Evolutionary conservation across 2,329 filamentous ascomycete species (phyloP).

Genomic region (Penicillium sp.): DNA sequence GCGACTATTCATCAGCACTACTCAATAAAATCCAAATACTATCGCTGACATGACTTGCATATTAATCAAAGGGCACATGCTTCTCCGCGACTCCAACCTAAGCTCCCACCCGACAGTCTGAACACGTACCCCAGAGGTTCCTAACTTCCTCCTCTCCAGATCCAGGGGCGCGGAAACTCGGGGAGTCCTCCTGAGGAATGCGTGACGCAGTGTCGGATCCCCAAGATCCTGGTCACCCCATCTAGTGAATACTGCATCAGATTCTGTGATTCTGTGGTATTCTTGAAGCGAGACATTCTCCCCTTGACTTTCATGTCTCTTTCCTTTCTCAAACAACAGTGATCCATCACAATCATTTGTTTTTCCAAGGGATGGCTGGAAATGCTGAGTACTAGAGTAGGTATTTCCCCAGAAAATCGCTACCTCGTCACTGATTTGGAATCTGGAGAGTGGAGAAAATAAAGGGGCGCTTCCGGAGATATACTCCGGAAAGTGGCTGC

Average conservation of each 20-base stretch:
- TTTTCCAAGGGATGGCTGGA: background rate
- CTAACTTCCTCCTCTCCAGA: background rate
- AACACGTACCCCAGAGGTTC: background rate
- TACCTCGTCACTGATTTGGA: background rate
- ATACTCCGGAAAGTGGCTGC: background rate
- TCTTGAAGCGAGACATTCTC: background rate
- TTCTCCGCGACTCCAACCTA: background rate
- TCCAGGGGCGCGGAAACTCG: background rate
- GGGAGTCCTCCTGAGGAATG: background rate
- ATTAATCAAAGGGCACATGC: background rate
- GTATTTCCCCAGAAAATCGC: background rate
- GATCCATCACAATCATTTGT: background rate
- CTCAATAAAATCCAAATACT: background rate
- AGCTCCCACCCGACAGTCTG: background rate
- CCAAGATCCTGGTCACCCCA: background rate
- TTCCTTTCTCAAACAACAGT: no score
- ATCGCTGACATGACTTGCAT: no score
- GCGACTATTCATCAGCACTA: background rate
- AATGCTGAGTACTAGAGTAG: background rate
- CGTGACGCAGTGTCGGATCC: background rate
- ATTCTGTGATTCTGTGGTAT: background rate
- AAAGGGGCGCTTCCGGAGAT: background rate
- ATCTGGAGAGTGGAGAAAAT: background rate
- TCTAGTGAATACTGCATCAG: no score
- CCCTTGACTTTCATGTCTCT: background rate